Conservation (phyloP, 495 filamentous ascomycete genomes). For the Hyaloscypha bicolor region DNA sequence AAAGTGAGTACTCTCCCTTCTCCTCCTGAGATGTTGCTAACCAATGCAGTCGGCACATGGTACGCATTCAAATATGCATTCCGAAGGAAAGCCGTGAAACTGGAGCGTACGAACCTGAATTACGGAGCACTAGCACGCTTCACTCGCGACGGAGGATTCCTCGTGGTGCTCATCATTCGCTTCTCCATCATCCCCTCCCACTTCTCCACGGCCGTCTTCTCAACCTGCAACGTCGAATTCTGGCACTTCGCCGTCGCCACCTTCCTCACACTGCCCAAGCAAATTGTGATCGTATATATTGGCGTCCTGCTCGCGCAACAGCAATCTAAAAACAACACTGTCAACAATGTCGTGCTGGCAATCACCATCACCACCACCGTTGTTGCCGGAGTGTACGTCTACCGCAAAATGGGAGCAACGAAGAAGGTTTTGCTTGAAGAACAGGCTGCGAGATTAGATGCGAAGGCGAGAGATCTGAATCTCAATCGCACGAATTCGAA, state of each 20-base stretch:
- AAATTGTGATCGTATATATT: conserved; percentile 40
- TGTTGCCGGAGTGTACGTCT: conserved; percentile 32
- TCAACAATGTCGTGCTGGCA: conserved; percentile 36
- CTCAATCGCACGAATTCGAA: not conserved
- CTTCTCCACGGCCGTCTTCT: conserved; percentile 39
- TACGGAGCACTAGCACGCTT: conserved; percentile 36
- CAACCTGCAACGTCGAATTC: conserved; percentile 39
- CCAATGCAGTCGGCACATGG: conserved; percentile 34
- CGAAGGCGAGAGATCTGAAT: not conserved
- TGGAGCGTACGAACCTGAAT: conserved; percentile 38
- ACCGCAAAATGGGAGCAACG: conserved; percentile 33
- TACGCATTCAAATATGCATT: conserved; percentile 37
- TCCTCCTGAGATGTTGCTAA: not conserved
- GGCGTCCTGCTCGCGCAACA: conserved; percentile 34
- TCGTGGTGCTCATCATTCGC: conserved; percentile 37
- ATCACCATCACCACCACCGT: conserved; percentile 32
- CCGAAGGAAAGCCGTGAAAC: conserved; percentile 30
- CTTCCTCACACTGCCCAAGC: conserved; percentile 38
- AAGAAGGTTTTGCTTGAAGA: conserved; percentile 36
- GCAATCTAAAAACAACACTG: conserved; percentile 26
- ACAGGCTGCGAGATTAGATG: conserved; percentile 25
- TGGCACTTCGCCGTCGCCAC: conserved; percentile 38
- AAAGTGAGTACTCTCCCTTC: conserved; percentile 14
- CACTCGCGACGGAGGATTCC: conserved; percentile 38
- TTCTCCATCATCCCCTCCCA: conserved; percentile 39